Evolutionary conservation across 192 early-diverging fungal genomes (phyloP).

Genomic region (Coemansia biformis): DNA sequence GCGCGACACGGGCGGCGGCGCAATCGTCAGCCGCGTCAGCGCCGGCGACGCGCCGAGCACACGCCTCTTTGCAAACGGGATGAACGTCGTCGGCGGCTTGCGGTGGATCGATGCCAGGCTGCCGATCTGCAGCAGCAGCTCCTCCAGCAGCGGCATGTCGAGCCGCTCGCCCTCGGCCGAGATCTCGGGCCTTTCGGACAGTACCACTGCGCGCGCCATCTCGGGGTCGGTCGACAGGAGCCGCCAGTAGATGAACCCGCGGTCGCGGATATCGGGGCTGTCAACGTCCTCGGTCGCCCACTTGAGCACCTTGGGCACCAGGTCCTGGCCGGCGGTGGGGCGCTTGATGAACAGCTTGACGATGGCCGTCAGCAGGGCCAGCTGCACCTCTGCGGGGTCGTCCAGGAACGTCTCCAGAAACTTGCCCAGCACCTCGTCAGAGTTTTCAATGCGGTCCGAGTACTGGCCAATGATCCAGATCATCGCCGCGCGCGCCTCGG

Average conservation of each 20-base stretch:
- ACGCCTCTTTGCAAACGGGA: conserved; percentile 59
- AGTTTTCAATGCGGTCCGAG: conserved; percentile 94
- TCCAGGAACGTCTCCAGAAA: conserved; percentile 90
- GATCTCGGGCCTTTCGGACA: conserved; percentile 91
- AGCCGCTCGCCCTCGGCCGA: conserved; percentile 92
- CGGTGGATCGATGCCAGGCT: conserved; percentile 88
- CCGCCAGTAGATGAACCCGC: conserved; percentile 98
- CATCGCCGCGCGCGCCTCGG: conserved; percentile 97
- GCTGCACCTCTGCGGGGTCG: conserved; percentile 86
- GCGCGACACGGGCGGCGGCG: conserved; percentile 34
- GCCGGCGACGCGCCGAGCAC: conserved; percentile 39
- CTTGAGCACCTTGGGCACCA: conserved; percentile 91
- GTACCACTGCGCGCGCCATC: conserved; percentile 63
- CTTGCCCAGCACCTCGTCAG: conserved; percentile 78
- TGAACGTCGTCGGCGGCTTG: conserved; percentile 82
- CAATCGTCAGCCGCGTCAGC: conserved; percentile 41
- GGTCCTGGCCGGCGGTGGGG: conserved; percentile 83
- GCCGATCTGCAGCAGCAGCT: conserved; percentile 80
- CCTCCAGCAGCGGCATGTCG: conserved; percentile 76
- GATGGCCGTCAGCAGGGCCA: conserved; percentile 87
- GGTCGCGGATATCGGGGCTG: conserved; percentile 96
- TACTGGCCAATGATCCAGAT: conserved; percentile 99
- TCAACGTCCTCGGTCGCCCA: conserved; percentile 91
- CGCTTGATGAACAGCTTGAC: conserved; percentile 96
- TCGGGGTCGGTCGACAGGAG: conserved; percentile 91